Evolutionary conservation across 345 rosid species (phyloP), one percentile per base, ranked within the genome.

Genomic region (Corchorus olitorius): DNA sequence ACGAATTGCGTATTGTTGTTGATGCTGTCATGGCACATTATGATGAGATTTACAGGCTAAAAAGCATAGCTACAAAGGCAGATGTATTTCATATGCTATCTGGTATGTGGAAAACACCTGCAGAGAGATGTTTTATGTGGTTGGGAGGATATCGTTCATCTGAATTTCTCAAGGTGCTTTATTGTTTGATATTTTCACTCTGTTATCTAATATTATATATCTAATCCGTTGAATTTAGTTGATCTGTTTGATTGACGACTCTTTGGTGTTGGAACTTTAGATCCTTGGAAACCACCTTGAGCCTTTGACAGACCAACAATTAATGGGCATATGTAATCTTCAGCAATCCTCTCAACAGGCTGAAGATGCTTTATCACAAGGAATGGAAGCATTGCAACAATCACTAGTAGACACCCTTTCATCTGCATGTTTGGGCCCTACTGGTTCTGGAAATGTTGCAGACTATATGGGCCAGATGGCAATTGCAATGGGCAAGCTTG

Each of bases 291-390:
- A 83, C 85, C 94, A 93, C 65, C 94, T 95, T 0, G 94, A 93
- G 78, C 99, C 99, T 0, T 83, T 95, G 73, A 90, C 94, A 5
- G 99, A 93, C 53, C 99, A 89, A 78, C 99, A 95, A 81, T 82
- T 93, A 83, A 85, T 92, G 89, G 99, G 97, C 77, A 87, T 95
- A 54, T 92, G 98, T 80, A 95, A 95, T 77, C 92, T 95, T 72
- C 99, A 90, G 81, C 97, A 90, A 70, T 93, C 99, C 16, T 93
- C 99, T n/a, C 97, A 90, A 62, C 99, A 95, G 84, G 97, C 96
- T 13, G 99, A 95, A 79, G 98, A 95, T 86, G 99, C 98, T 66
- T 84, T 95, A 65, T 95, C 98, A 54, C 98, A 95, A 75, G 99
- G 99, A 75, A 91, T 95, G 96, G 99, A 95, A 81, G 99, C 97